Conservation (phyloP, 768 basidiomycete species). For the Pseudohyphozyma bogoriensis region DNA sequence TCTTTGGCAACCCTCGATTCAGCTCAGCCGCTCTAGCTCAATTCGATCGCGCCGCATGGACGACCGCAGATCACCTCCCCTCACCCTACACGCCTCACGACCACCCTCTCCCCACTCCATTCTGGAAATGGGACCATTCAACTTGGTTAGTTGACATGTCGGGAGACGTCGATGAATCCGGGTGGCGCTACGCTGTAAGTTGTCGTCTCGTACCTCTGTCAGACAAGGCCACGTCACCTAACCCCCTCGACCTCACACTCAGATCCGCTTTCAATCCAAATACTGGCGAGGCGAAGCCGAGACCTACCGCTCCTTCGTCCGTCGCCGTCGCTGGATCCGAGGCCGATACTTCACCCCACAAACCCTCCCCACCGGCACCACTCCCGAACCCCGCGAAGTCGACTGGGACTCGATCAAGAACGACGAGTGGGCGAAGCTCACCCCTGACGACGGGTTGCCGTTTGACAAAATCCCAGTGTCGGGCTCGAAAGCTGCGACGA, state of each 20-base stretch:
- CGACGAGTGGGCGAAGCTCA: neutral
- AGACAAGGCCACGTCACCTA: slow-evolving; percentile 5
- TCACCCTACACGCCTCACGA: slow-evolving; percentile 12
- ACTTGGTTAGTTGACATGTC: slow-evolving; percentile 26
- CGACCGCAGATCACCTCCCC: neutral
- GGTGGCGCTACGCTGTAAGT: neutral
- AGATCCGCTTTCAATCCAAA: slow-evolving; percentile 18
- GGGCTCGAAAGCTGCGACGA: neutral
- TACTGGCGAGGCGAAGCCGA: slow-evolving; percentile 24
- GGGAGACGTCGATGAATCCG: slow-evolving; percentile 25
- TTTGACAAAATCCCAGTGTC: too few relatives aligned
- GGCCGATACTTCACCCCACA: neutral
- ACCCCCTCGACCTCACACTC: too few relatives aligned
- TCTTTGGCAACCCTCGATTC: neutral
- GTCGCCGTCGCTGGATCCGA: slow-evolving; percentile 6
- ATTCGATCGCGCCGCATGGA: neutral
- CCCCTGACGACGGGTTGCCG: neutral
- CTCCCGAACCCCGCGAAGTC: neutral
- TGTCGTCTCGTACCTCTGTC: neutral
- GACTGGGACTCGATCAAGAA: neutral
- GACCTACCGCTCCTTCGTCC: slow-evolving; percentile 11
- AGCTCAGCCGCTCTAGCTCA: neutral
- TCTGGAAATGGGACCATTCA: slow-evolving; percentile 21
- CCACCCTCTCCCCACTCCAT: slow-evolving; percentile 15
- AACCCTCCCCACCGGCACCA: neutral